phyloP scores from a whole-genome alignment of 108 stramenopile species.

The Pseudonitzschia multiseries region DNA sequence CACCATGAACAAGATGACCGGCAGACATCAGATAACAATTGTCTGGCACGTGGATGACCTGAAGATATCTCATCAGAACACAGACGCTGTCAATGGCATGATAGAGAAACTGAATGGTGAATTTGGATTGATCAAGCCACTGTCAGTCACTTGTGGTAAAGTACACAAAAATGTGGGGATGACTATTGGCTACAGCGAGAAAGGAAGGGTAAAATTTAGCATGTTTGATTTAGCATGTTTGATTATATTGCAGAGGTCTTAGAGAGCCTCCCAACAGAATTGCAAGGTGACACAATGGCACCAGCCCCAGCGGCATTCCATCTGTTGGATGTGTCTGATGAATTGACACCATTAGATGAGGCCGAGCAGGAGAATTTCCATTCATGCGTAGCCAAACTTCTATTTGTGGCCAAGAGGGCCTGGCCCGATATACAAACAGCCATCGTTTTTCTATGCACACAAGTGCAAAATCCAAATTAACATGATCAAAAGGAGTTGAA shows the following conservation, averaged over 20 bases:
- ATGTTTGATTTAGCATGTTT: neutral
- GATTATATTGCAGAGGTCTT: neutral
- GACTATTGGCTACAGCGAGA: neutral
- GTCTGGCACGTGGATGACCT: too few species aligned
- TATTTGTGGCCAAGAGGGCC: too few species aligned
- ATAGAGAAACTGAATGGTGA: neutral
- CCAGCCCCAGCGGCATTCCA: neutral
- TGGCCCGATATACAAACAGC: constrained; percentile 29
- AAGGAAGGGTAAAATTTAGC: neutral
- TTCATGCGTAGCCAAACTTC: too few species aligned
- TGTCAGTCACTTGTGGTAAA: neutral
- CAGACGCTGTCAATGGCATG: too few species aligned
- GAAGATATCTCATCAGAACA: too few species aligned
- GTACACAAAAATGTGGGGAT: neutral
- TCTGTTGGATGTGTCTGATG: neutral
- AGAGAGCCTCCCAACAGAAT: neutral
- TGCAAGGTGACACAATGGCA: too few species aligned
- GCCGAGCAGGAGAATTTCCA: too few species aligned
- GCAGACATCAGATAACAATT: too few species aligned
- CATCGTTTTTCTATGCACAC: constrained; percentile 38
- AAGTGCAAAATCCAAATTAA: too few species aligned
- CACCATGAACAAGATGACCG: too few species aligned
- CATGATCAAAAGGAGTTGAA: too few species aligned
- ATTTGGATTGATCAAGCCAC: neutral
- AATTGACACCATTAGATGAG: constrained; percentile 6